phyloP scores from a whole-genome alignment of 768 basidiomycete genomes.

The Cystobasidium tubakii region DNA sequence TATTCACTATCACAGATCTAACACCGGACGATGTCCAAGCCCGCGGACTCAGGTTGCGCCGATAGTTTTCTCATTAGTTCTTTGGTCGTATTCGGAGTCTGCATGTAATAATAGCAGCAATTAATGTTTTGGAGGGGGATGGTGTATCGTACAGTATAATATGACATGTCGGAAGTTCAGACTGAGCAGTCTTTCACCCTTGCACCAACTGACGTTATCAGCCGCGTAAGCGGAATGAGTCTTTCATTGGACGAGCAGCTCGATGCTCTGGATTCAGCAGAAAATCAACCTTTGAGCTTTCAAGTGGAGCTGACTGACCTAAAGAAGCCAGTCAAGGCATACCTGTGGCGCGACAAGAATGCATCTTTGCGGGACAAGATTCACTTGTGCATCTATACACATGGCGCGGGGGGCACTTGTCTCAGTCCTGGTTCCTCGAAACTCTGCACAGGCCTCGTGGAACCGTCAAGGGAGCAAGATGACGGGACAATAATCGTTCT shows the following conservation, averaged over 20 bases:
- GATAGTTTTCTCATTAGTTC: not conserved
- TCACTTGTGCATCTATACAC: slow-evolving; percentile 13
- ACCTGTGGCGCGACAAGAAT: slow-evolving; percentile 10
- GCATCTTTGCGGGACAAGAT: not conserved
- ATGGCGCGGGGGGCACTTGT: slow-evolving; percentile 25
- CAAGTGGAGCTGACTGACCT: not conserved
- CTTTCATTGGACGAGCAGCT: not conserved
- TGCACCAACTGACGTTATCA: too few species aligned
- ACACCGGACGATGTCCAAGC: not conserved
- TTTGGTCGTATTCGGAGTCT: not conserved
- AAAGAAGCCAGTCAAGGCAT: slow-evolving; percentile 22
- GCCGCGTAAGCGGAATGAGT: not conserved
- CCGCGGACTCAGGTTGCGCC: not conserved
- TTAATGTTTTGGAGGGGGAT: not conserved
- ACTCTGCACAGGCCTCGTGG: slow-evolving; percentile 11
- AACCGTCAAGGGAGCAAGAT: not conserved
- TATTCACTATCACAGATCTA: not conserved
- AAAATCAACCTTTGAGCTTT: not conserved
- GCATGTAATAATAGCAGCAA: not conserved
- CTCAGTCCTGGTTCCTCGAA: not conserved
- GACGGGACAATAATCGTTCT: not conserved
- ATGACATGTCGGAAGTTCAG: too few species aligned
- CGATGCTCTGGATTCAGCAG: not conserved
- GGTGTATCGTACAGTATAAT: too few species aligned
- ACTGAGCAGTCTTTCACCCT: too few species aligned